Base-by-base conservation (phyloP, 805 yeast genomes). In the Wickerhamiella allomyrinae region DNA sequence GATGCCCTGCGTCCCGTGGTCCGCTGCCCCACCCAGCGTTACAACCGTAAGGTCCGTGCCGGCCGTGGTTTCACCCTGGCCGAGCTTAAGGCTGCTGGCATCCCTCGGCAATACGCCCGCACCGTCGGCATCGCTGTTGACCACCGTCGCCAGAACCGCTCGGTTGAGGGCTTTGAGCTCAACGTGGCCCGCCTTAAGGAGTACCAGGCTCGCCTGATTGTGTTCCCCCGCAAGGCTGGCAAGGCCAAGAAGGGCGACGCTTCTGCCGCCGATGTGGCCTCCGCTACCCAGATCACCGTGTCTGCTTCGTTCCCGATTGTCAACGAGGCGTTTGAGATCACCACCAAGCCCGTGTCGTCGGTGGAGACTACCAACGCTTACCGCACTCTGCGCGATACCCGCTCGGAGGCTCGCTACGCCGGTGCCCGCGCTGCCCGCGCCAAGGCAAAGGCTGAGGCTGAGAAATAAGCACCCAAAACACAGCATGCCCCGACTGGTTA, bases 41-140 rank as follows among this genome's bases (percentile, higher is more conserved):
- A 91, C 89, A 91, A 91, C 94, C 84, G 96, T 80, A 89, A 86
- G 73, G 84, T 87, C 59, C 86, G 98, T 78, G 94, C 95, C 61
- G 98, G 98, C 73, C 86, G 91, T 76, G 98, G 98, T 69, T 91
- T 91, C 84, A 75, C 97, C 60, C 75, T 87, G 57, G 93, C 93
- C 68, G 98, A 91, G 79, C 70, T 91, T 64, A 89, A 89, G 78
- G 95, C 95, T 67, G 96, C 84, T 67, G 95, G 95, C 65, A 76
- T 84, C 63, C 70, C 87, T 61, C 71, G 86, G 57, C 83, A 86
- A 70, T 85, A 84, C 74, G 98, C 98, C 67, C 86, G 94, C 80
- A 81, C 97, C 64, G 70, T 91, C 61, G 98, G 98, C 71, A 84
- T 91, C 63, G 85, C 98, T 60, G 97, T 89, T 65, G 98, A 91